Evolutionary conservation across 2,329 filamentous ascomycete genomes (phyloP).

Genomic region (Pseudogymnoascus verrucosus): DNA sequence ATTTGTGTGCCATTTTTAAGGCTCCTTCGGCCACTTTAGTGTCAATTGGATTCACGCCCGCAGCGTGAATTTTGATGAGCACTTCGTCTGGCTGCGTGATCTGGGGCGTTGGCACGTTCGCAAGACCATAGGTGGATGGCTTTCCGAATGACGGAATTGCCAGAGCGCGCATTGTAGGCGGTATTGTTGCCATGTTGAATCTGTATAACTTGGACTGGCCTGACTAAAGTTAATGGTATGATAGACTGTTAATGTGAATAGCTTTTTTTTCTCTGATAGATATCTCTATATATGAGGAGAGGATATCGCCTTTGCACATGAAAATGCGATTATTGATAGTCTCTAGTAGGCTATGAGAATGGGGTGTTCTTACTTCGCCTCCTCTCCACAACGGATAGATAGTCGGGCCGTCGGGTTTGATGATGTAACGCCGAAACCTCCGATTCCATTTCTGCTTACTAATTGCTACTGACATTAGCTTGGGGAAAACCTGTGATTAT

Average conservation of each 20-base stretch:
- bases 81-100: constrained; percentile 38
- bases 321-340: neutral
- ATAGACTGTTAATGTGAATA: neutral
- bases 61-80: constrained; percentile 37
- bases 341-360: neutral
- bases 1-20: constrained; percentile 28
- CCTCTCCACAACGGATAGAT: neutral
- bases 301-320: neutral
- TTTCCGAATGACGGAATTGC: constrained; percentile 19
- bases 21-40: constrained; percentile 33
- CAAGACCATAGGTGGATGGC: constrained; percentile 24
- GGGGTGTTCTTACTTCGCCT: too few species aligned
- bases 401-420: neutral
- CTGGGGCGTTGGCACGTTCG: constrained; percentile 36
- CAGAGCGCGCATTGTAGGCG: constrained; percentile 22
- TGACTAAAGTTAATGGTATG: neutral
- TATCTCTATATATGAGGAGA: neutral
- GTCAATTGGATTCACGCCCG: constrained; percentile 39
- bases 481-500: neutral
- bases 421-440: neutral
- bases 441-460: neutral
- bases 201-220: neutral
- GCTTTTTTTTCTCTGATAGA: neutral
- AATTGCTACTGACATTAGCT: neutral
- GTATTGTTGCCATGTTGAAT: constrained; percentile 17